Evolutionary conservation across 2,329 filamentous ascomycete species (phyloP).

Genomic region (Curvularia sp.): DNA sequence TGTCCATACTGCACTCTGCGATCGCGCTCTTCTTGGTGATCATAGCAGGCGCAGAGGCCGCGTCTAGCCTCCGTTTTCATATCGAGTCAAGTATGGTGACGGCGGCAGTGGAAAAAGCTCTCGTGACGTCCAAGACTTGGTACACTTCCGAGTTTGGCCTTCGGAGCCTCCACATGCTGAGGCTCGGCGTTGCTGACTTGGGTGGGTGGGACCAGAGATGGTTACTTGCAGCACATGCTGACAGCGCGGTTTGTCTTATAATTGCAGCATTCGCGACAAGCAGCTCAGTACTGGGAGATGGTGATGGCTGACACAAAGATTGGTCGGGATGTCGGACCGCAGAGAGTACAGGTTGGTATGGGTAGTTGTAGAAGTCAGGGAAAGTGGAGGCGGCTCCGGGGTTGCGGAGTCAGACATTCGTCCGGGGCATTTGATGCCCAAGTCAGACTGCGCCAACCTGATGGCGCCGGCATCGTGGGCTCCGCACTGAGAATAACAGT

Average conservation of each 20-base stretch:
- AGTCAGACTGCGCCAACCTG: background rate
- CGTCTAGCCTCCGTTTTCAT: conserved; percentile 4
- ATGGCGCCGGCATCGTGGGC: background rate
- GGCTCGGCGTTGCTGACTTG: conserved; percentile 4
- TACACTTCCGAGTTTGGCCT: background rate
- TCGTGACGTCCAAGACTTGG: conserved; percentile 11
- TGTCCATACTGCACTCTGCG: background rate
- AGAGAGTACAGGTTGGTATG: background rate
- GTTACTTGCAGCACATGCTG: background rate
- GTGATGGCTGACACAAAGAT: background rate
- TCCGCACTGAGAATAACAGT: background rate
- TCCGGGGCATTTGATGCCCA: background rate
- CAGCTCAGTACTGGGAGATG: background rate
- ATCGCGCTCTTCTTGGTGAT: background rate
- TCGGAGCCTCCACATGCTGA: conserved; percentile 13
- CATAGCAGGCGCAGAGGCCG: conserved; percentile 2
- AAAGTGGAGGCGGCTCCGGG: conserved; percentile 1
- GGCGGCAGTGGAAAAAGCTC: background rate
- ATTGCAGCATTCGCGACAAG: background rate
- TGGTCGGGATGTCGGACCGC: background rate
- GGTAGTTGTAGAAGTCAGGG: background rate
- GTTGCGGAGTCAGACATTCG: conserved; percentile 3
- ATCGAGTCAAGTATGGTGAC: background rate
- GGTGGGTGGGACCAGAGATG: background rate
- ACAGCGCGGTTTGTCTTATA: background rate